phyloP scores from a whole-genome alignment of 192 early-diverging fungal species.

The Lobosporangium transversale region DNA sequence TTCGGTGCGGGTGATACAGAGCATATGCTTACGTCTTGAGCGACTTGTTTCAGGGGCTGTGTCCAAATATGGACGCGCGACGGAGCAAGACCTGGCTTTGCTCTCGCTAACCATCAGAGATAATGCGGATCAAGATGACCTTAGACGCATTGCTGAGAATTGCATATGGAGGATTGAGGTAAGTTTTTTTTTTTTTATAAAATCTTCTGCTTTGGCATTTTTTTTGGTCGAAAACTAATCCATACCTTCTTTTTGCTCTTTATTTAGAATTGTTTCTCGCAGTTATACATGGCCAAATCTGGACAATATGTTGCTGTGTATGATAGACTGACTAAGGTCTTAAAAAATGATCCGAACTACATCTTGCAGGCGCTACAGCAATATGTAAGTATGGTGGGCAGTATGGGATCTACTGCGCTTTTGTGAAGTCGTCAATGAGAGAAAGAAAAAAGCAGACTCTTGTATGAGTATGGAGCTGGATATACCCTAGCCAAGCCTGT shows the following conservation, averaged over 20 bases:
- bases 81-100: constrained; percentile 37
- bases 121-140: constrained; percentile 63
- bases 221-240: background rate
- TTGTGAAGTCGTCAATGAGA: constrained; percentile 3
- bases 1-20: constrained; percentile 56
- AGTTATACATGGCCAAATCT: constrained; percentile 65
- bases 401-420: constrained; percentile 20
- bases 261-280: constrained; percentile 68
- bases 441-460: no score
- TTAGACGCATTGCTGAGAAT: constrained; percentile 60
- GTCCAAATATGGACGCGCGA: constrained; percentile 34
- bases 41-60: constrained; percentile 56
- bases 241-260: background rate
- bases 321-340: constrained; percentile 65
- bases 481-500: no score
- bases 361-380: constrained; percentile 73
- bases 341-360: constrained; percentile 67
- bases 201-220: background rate
- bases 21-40: constrained; percentile 68
- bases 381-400: constrained; percentile 60
- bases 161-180: constrained; percentile 72
- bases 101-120: constrained; percentile 55
- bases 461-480: no score
- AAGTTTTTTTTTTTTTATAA: background rate
- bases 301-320: constrained; percentile 66